Conservation (phyloP, 208 protist genomes). For the Acanthamoeba triangularis region DNA sequence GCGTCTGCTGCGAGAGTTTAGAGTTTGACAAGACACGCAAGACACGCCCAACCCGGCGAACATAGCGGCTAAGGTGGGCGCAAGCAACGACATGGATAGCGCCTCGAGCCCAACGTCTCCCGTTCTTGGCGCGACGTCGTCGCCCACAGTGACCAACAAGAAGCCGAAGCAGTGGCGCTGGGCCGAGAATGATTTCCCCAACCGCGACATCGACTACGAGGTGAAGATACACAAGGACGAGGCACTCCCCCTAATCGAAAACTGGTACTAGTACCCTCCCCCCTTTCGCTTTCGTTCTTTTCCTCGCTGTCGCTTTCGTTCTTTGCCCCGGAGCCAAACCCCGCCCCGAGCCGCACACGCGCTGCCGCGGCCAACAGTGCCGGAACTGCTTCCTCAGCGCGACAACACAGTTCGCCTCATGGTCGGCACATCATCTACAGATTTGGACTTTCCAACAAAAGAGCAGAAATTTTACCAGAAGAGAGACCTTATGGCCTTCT, state of each 20-base stretch:
- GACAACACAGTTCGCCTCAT: no score
- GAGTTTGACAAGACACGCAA: no score
- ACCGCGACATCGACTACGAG: conserved; percentile 37
- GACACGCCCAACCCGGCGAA: no score
- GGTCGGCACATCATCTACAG: no score
- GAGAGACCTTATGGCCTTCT: no score
- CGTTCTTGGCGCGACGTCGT: not conserved
- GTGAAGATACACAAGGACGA: conserved; percentile 47
- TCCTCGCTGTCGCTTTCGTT: not conserved
- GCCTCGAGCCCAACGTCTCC: not conserved
- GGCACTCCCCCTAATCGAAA: conserved; percentile 28
- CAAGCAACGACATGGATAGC: not conserved
- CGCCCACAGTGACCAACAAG: not conserved
- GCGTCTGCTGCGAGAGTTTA: not conserved
- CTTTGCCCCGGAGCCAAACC: not conserved
- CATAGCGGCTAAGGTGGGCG: no score
- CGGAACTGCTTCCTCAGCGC: not conserved
- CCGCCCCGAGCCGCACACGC: not conserved
- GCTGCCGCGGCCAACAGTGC: no score
- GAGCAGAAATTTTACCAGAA: no score
- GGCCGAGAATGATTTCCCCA: conserved; percentile 49
- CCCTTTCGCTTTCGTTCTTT: not conserved
- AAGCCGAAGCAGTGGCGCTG: conserved; percentile 62
- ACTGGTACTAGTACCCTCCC: not conserved
- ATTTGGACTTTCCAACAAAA: no score